phyloP scores from a whole-genome alignment of 176 grass and related monocot genomes.

The Lolium rigidum region DNA sequence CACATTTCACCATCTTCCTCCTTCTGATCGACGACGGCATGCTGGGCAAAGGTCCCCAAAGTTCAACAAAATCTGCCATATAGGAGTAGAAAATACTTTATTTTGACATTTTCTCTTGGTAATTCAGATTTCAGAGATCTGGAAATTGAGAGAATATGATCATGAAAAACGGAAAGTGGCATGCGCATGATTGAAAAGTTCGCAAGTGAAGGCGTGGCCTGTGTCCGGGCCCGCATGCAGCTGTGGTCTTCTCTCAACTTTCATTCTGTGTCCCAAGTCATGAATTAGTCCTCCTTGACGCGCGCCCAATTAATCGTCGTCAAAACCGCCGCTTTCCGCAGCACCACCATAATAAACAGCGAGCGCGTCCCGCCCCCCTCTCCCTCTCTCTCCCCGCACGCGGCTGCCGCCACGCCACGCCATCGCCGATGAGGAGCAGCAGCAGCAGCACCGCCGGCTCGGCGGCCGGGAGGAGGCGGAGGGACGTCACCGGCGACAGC shows the following conservation, averaged over 20 bases:
- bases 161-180: too few relatives aligned
- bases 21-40: too few relatives aligned
- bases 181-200: background rate
- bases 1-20: too few relatives aligned
- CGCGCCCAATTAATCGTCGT: constrained; percentile 17
- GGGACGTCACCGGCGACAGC: constrained; percentile 11
- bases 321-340: constrained; percentile 35
- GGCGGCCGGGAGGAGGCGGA: constrained; percentile 26
- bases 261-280: background rate
- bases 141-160: too few relatives aligned
- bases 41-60: too few relatives aligned
- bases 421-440: constrained; percentile 27
- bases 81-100: too few relatives aligned
- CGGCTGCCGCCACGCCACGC: constrained; percentile 4
- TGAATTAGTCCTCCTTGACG: constrained; percentile 39
- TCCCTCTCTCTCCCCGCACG: background rate
- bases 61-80: too few relatives aligned
- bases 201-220: background rate
- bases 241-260: background rate
- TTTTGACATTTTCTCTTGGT: too few relatives aligned
- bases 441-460: background rate
- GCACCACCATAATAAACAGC: background rate
- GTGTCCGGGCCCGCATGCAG: background rate
- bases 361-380: background rate
- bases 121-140: too few relatives aligned